Evolutionary conservation across 192 early-diverging fungal species (phyloP).

Genomic region (Linnemannia schmuckeri): DNA sequence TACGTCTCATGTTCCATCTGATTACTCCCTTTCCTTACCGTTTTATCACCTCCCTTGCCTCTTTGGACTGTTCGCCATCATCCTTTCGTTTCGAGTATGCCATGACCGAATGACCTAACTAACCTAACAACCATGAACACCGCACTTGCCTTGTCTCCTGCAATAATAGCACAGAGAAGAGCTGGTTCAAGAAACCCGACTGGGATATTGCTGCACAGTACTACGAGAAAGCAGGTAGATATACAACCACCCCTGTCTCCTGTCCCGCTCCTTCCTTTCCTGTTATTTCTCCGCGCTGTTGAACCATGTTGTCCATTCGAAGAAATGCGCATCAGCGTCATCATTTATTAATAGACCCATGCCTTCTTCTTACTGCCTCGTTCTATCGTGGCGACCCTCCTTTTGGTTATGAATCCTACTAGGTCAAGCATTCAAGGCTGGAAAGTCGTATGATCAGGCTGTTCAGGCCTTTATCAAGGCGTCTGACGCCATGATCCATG

Average conservation of each 20-base stretch:
- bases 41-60: too few species aligned
- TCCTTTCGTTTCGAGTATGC: background rate
- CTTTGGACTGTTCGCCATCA: background rate
- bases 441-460: conserved; percentile 76
- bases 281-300: background rate
- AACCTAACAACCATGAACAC: background rate
- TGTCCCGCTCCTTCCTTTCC: background rate
- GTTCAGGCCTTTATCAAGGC: conserved; percentile 78
- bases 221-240: conserved; percentile 81
- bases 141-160: background rate
- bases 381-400: background rate
- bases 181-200: conserved; percentile 78
- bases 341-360: background rate
- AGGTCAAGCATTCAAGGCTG: conserved; percentile 78
- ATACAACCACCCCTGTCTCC: background rate
- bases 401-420: background rate
- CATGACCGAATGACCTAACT: background rate
- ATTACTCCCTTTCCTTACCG: background rate
- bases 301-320: background rate
- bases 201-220: conserved; percentile 80
- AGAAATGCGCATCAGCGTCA: background rate
- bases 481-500: conserved; percentile 71
- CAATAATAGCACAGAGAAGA: conserved; percentile 63
- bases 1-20: conserved; percentile 3
- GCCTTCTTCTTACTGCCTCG: background rate